Base-by-base conservation (phyloP, 1,284 basidiomycete species). In the Schizopora paradoxa region DNA sequence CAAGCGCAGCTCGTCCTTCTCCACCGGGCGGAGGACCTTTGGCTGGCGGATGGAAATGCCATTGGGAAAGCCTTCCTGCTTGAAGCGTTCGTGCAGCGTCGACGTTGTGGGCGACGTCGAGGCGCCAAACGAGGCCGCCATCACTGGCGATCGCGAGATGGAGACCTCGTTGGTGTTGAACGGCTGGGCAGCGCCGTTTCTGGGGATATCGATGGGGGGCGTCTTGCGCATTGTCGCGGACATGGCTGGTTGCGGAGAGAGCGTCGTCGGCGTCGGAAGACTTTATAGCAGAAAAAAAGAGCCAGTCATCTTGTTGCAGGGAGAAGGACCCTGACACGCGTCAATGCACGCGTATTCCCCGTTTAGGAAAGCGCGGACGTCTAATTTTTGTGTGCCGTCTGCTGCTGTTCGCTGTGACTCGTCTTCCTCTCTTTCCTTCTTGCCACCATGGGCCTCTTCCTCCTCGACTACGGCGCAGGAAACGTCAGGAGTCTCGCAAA, bases 401-500 rank as follows among this genome's bases (percentile, higher is more conserved):
- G n/a, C n/a, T n/a, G n/a, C n/a, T n/a, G n/a, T n/a, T n/a, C n/a
- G n/a, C n/a, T n/a, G n/a, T n/a, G n/a, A n/a, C n/a, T n/a, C n/a
- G n/a, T n/a, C n/a, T n/a, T n/a, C n/a, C n/a, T n/a, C n/a, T n/a
- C n/a, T n/a, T n/a, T n/a, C n/a, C n/a, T n/a, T n/a, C n/a, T n/a
- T n/a, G n/a, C n/a, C n/a, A n/a, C n/a, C n/a, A 85, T 84, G 82
- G 72, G 68, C 47, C 81, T 95, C 53, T 96, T 84, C 67, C 77
- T 97, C 55, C 83, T 97, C 56, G 94, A 97, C 65, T 96, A 97
- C 62, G 93, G 93, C 60, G 94, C 91, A 45, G 93, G 93, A 14
- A 96, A 96, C 61, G 93, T 96, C 37, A 82, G 89, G 63, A 91
- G 86, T 61, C 80, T 97, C 45, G 93, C 95, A 42, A 99, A 99